These are phyloP conservation scores for Tillandsia leiboldiana DNA, from an alignment of 176 grass and related monocot species.

Conservation along the genomic window DNA sequence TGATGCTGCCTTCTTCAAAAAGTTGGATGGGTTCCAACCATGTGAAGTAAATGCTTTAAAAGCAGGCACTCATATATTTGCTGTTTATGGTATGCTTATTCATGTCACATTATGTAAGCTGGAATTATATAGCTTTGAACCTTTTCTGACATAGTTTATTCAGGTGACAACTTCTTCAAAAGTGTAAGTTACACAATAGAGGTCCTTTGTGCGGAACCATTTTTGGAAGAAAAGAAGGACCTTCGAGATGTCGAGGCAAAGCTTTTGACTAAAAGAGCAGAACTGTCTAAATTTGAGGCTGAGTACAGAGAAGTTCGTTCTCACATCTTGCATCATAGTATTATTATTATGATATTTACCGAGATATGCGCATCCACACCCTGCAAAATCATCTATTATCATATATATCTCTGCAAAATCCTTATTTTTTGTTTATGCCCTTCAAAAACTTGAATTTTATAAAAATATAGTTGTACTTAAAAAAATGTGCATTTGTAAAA, in stretches of 20 bases:
- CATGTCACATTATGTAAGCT: background rate
- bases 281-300: constrained; percentile 88
- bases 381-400: too few species aligned
- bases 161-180: constrained; percentile 98
- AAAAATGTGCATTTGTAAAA: too few species aligned
- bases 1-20: constrained; percentile 93
- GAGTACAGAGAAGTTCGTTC: constrained; percentile 79
- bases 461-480: too few species aligned
- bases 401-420: too few species aligned
- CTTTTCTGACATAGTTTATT: constrained; percentile 14
- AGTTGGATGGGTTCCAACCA: constrained; percentile 90
- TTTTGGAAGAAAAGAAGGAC: constrained; percentile 67
- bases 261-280: constrained; percentile 80
- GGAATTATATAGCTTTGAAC: constrained; percentile 6
- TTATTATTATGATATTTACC: too few species aligned
- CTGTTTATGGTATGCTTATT: constrained; percentile 73
- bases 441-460: too few species aligned
- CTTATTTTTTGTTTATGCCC: too few species aligned
- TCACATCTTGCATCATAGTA: constrained; percentile 3
- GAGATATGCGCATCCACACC: too few species aligned
- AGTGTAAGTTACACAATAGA: constrained; percentile 90
- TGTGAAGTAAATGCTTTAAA: constrained; percentile 98
- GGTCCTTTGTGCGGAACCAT: constrained; percentile 72
- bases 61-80: constrained; percentile 91
- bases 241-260: constrained; percentile 67